Percentiles rank a stretch among this genome's conserved stretches.
Conservation (phyloP, 1,139 yeast genomes). For the Debaryomyces sp. region DNA sequence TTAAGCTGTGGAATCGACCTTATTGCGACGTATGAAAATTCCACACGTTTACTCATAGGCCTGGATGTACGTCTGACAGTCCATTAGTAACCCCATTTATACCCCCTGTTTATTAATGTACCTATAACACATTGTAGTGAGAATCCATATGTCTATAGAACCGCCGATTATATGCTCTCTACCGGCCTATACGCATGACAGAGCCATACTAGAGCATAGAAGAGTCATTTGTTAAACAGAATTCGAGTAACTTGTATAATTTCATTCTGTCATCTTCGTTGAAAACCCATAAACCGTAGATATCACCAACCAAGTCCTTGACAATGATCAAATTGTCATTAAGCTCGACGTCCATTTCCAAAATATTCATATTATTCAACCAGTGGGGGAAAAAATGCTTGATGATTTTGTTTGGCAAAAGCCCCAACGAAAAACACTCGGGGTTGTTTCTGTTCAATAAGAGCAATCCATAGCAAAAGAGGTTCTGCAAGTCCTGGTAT, state of each 20-base stretch:
- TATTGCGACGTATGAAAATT: neutral
- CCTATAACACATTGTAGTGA: neutral
- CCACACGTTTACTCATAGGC: neutral
- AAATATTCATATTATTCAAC: conserved; percentile 45
- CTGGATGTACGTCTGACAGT: neutral
- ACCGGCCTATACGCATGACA: neutral
- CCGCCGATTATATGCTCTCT: neutral
- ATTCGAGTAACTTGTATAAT: conserved; percentile 60
- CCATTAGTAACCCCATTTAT: neutral
- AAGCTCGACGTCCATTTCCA: conserved; percentile 69
- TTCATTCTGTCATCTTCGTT: conserved; percentile 72
- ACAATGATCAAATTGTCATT: conserved; percentile 82
- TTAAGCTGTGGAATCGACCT: neutral
- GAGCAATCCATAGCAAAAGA: conserved; percentile 77
- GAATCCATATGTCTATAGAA: neutral
- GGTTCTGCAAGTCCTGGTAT: conserved; percentile 46
- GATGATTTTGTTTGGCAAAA: conserved; percentile 61
- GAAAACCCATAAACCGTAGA: conserved; percentile 89
- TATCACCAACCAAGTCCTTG: conserved; percentile 73
- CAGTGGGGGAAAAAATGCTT: conserved; percentile 44
- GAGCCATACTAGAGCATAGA: conserved; percentile 10
- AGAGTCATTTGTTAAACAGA: conserved; percentile 48
- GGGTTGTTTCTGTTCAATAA: conserved; percentile 75
- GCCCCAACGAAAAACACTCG: conserved; percentile 78
- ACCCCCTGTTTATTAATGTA: neutral